Percentiles rank a stretch among this genome's conserved stretches.
Conservation (phyloP, 2,329 filamentous ascomycete genomes). For the Ampelomyces quisqualis region DNA sequence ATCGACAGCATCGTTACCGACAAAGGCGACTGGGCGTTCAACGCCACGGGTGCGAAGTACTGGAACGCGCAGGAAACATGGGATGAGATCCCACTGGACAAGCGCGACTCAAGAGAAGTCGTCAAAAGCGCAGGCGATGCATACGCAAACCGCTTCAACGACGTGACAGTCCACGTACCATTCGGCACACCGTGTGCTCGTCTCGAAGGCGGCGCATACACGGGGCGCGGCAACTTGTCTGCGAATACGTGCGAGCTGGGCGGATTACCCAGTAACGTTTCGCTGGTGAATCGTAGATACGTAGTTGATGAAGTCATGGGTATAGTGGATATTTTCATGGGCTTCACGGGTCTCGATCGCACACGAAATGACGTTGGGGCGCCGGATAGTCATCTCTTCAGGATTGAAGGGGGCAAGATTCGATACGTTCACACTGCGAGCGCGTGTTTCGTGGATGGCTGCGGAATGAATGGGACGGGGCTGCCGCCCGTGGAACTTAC, state of each 20-base stretch:
- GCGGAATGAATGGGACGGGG: slow-evolving; percentile 21
- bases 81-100: slow-evolving; percentile 14
- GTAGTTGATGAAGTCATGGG: slow-evolving; percentile 30
- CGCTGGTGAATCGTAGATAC: slow-evolving; percentile 25
- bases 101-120: slow-evolving; percentile 12
- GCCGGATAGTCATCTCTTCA: slow-evolving; percentile 31
- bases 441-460: slow-evolving; percentile 26
- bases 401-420: slow-evolving; percentile 24
- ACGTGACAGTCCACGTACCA: slow-evolving; percentile 20
- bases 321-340: slow-evolving; percentile 26
- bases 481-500: background rate
- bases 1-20: slow-evolving; percentile 31
- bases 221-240: slow-evolving; percentile 15
- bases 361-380: slow-evolving; percentile 20
- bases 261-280: slow-evolving; percentile 12
- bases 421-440: slow-evolving; percentile 28
- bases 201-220: slow-evolving; percentile 28
- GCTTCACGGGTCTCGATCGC: slow-evolving; percentile 27
- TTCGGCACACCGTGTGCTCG: slow-evolving; percentile 26
- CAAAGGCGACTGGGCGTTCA: slow-evolving; percentile 33
- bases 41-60: slow-evolving; percentile 23
- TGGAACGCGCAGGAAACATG: slow-evolving; percentile 21
- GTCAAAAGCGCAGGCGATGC: slow-evolving; percentile 27
- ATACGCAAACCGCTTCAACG: slow-evolving; percentile 28
- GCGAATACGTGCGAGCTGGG: slow-evolving; percentile 14